These are phyloP conservation scores for Oryza officinalis DNA, from an alignment of 176 grass and related monocot genomes.

Conservation along the genomic window DNA sequence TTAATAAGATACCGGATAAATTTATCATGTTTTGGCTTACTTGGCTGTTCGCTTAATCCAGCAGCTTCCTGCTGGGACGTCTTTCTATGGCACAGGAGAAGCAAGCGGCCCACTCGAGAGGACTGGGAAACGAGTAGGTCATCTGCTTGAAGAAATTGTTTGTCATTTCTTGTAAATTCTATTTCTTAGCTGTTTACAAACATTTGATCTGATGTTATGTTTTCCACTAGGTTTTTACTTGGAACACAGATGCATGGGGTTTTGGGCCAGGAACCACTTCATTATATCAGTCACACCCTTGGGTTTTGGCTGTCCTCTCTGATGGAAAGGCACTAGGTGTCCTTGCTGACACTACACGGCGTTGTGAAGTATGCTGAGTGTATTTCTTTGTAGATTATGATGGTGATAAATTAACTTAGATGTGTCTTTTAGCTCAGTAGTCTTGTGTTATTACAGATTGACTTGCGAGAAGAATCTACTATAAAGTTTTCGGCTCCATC, in stretches of 20 bases:
- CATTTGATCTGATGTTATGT: not conserved
- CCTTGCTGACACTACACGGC: conserved; percentile 82
- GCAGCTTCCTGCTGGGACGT: conserved; percentile 78
- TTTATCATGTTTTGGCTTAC: not conserved
- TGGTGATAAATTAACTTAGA: not conserved
- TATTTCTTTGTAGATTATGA: conserved; percentile 10
- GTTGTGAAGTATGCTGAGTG: conserved; percentile 65
- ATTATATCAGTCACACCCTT: conserved; percentile 93
- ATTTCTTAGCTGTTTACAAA: not conserved
- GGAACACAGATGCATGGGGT: conserved; percentile 96
- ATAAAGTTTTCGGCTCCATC: conserved; percentile 60
- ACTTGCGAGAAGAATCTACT: conserved; percentile 65
- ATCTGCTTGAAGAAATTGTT: conserved; percentile 20
- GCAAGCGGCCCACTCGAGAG: conserved; percentile 86
- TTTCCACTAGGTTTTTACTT: conserved; percentile 76
- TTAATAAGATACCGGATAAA: not conserved
- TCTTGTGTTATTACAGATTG: conserved; percentile 55
- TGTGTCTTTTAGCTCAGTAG: not conserved
- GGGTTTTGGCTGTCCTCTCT: conserved; percentile 86
- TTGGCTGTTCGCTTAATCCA: conserved; percentile 22
- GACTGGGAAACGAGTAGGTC: conserved; percentile 77
- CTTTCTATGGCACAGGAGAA: conserved; percentile 97
- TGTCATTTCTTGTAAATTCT: not conserved
- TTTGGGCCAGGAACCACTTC: conserved; percentile 80
- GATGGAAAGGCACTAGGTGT: conserved; percentile 80